Evolutionary conservation across 331 rosid genomes (phyloP).

Genomic region (Malus hybrid): DNA sequence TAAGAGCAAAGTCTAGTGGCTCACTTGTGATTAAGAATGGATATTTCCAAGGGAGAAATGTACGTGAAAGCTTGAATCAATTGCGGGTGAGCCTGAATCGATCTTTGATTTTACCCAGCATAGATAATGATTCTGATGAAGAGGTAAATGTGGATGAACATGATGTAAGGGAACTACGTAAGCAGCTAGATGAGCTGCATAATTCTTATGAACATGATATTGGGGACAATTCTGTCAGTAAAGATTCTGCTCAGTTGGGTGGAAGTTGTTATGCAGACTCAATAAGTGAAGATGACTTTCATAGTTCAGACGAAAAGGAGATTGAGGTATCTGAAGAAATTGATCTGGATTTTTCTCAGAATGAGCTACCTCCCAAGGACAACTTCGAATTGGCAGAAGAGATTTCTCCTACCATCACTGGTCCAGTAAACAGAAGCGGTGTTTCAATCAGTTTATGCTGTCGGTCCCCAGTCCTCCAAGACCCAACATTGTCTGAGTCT

Average conservation of each 20-base stretch:
- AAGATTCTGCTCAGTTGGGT: slow-evolving; percentile 52
- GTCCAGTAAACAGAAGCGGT: slow-evolving; percentile 43
- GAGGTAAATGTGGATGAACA: slow-evolving; percentile 56
- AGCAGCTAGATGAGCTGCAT: slow-evolving; percentile 62
- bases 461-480: slow-evolving; percentile 62
- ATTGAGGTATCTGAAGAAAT: slow-evolving; percentile 49
- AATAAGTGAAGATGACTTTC: slow-evolving; percentile 40
- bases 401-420: slow-evolving; percentile 17
- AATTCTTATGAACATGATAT: slow-evolving; percentile 45
- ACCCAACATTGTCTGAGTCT: slow-evolving; percentile 79
- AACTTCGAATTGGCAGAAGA: slow-evolving; percentile 31
- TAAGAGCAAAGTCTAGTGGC: slow-evolving; percentile 63
- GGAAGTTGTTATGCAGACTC: slow-evolving; percentile 44
- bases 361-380: slow-evolving; percentile 30
- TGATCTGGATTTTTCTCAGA: slow-evolving; percentile 16
- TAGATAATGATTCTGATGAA: slow-evolving; percentile 54
- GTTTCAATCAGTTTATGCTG: slow-evolving; percentile 49
- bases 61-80: slow-evolving; percentile 82
- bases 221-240: slow-evolving; percentile 27
- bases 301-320: slow-evolving; percentile 40
- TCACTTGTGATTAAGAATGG: slow-evolving; percentile 39
- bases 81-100: slow-evolving; percentile 85
- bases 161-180: slow-evolving; percentile 60
- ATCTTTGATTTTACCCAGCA: slow-evolving; percentile 57
- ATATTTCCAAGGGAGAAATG: slow-evolving; percentile 53